Percentiles rank a stretch among this genome's conserved stretches.
These are phyloP conservation scores for Suhomyces sp. DNA, from an alignment of 805 yeast species.

Conservation along the genomic window DNA sequence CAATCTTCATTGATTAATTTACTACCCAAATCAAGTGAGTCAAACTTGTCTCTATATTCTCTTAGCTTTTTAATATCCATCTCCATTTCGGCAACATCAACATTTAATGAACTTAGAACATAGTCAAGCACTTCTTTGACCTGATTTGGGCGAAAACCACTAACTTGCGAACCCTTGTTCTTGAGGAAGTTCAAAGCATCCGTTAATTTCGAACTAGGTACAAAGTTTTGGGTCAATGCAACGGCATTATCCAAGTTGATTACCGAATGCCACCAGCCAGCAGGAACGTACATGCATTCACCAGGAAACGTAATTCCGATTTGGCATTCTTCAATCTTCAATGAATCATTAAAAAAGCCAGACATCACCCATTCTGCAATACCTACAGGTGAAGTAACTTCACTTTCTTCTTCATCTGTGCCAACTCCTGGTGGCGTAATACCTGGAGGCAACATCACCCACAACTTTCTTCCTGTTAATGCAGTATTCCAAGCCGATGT, in stretches of 20 bases:
- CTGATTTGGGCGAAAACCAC: slow-evolving; percentile 70
- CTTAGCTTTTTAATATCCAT: slow-evolving; percentile 18
- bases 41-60: slow-evolving; percentile 28
- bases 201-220: slow-evolving; percentile 62
- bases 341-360: slow-evolving; percentile 75
- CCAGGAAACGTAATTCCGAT: slow-evolving; percentile 79
- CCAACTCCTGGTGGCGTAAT: slow-evolving; percentile 82
- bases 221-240: slow-evolving; percentile 88
- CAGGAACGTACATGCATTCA: slow-evolving; percentile 84
- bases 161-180: slow-evolving; percentile 65
- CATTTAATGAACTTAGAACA: slow-evolving; percentile 10
- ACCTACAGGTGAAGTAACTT: slow-evolving; percentile 90
- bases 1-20: slow-evolving; percentile 56
- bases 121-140: slow-evolving; percentile 39
- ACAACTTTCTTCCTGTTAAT: slow-evolving; percentile 70
- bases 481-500: slow-evolving; percentile 91
- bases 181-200: slow-evolving; percentile 66
- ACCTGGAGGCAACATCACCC: slow-evolving; percentile 87
- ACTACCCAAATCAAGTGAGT: slow-evolving; percentile 18
- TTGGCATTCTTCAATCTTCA: slow-evolving; percentile 53
- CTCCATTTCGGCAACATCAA: slow-evolving; percentile 8
- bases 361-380: slow-evolving; percentile 87
- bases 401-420: slow-evolving; percentile 74
- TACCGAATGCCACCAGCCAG: slow-evolving; percentile 98
- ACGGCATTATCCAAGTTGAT: slow-evolving; percentile 81